Base-by-base conservation (phyloP, 2,329 filamentous ascomycete species). In the Didymella keratinophila region DNA sequence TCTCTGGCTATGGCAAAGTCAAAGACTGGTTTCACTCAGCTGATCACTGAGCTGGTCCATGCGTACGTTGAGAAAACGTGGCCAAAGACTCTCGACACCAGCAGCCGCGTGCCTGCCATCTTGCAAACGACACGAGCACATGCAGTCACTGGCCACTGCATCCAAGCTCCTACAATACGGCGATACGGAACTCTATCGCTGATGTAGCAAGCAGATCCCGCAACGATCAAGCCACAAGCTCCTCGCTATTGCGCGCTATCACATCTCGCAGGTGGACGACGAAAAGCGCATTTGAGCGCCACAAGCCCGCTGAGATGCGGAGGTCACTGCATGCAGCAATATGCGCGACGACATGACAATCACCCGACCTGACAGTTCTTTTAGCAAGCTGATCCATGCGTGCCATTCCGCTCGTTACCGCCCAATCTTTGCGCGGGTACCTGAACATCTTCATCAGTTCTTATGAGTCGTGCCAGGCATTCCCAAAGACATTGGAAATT, bases 351-450 rank as follows among this genome's bases (percentile, higher is more conserved):
- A 54, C 27, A 49, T 36, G 32, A 47, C 34, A 58, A 41, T 54
- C 20, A 46, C 25, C 39, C 46, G 50, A 51, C 50, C 36, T 50
- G 45, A 54, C 46, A 54, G 32, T 27, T 54, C 14, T 25, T 36
- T 32, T 30, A 46, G 45, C 50, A 58, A 54, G 56, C 41, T 51
- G 20, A 58, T 58, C 56, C 56, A 54, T 54, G 56, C 46, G 20
- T 58, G n/a, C 41, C 16, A 45, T 48, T 44, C 50, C 46, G 41
- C 34, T 51, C 45, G 50, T 54, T 58, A 58, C 50, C 51, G 50
- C 50, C 45, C 44, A 58, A 50, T 42, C 14, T 49, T 41, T 50
- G 37, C 56, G 50, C 56, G 56, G 50, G 56, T 58, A 58, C 56
- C 50, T 58, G 56, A 54, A 51, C 42, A 54, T 58, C 56, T 54